Percentiles rank a stretch among this genome's conserved stretches.
These are phyloP conservation scores for Mucor indicus DNA, from an alignment of 371 early-diverging fungal species.

Conservation along the genomic window DNA sequence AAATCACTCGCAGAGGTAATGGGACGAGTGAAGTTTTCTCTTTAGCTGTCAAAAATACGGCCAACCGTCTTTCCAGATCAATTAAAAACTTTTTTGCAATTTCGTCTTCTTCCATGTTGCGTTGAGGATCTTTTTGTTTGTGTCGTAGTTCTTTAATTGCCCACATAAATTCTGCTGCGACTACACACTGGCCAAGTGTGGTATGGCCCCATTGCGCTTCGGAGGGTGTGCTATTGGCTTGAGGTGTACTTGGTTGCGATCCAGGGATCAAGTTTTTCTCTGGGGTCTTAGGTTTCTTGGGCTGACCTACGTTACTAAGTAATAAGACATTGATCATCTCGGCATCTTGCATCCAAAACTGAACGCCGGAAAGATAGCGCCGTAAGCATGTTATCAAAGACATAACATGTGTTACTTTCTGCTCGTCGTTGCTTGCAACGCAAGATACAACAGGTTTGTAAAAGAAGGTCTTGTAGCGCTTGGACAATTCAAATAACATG, in stretches of 20 bases:
- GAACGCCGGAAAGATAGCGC: constrained; percentile 53
- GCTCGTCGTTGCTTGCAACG: constrained; percentile 55
- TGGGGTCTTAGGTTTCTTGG: constrained; percentile 7
- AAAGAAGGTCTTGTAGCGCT: constrained; percentile 36
- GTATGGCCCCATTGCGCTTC: constrained; percentile 53
- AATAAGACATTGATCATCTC: constrained; percentile 63
- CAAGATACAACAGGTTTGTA: constrained; percentile 60
- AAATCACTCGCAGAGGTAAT: constrained; percentile 52
- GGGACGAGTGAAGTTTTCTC: constrained; percentile 53
- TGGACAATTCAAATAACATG: constrained; percentile 43
- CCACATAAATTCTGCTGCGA: constrained; percentile 59
- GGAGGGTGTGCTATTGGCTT: background rate
- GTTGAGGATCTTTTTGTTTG: constrained; percentile 24
- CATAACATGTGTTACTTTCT: constrained; percentile 42
- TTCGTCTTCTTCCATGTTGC: constrained; percentile 55
- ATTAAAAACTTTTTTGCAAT: constrained; percentile 64
- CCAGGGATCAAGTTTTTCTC: background rate
- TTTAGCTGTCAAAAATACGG: constrained; percentile 57
- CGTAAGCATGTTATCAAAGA: constrained; percentile 46
- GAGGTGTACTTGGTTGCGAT: background rate
- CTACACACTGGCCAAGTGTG: constrained; percentile 59
- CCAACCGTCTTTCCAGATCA: constrained; percentile 58
- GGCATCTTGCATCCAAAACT: constrained; percentile 64
- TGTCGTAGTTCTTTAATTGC: constrained; percentile 47
- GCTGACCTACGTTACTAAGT: constrained; percentile 54